Base-by-base conservation (phyloP, 164 flowering plant species). In the Brasenia schreberi region DNA sequence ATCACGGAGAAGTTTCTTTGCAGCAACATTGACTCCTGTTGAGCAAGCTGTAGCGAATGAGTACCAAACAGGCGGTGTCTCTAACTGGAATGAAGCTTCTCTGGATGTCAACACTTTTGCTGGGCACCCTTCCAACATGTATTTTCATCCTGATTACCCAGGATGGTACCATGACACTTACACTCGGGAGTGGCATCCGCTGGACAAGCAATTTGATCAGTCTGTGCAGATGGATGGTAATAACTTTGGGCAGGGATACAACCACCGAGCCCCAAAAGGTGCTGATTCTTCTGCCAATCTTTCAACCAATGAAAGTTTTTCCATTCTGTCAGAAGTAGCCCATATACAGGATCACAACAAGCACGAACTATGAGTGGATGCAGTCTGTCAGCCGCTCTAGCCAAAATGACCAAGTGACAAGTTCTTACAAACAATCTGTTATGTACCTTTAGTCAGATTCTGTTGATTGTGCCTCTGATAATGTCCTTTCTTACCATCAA, bases 71-170 rank as follows among this genome's bases (percentile, higher is more conserved):
- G 75, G 72, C 56, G 77, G 17, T 52, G 68, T 66, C 42, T 67
- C 76, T 44, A 76, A 64, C 43, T 79, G 78, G 87, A 81, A 72
- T 72, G 80, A 80, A 67, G 72, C 61, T 43, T 74, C 82, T 43
- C 82, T 80, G 65, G 84, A 64, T 65, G 78, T 23, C 0, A 23
- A 23, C 27, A 23, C 27, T 23, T 23, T 67, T 67, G 76, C 73
- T 74, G 83, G 79, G 19, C 87, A 84, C 71, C 92, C 92, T 5
- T 71, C 81, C 16, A 88, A 85, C 77, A 88, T 88, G 92, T 71
- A 82, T 18, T 87, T 88, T 78, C 92, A 88, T 71, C 87, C 92
- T 42, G 89, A 85, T 61, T 88, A 82, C 64, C 96, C 96, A 68
- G 96, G 82, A 68, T 88, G 89, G 92, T 88, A 87, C 70, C 87